Evolutionary conservation across 768 basidiomycete species (phyloP), one percentile per base, ranked within the genome.

Genomic region (Russula earlei): DNA sequence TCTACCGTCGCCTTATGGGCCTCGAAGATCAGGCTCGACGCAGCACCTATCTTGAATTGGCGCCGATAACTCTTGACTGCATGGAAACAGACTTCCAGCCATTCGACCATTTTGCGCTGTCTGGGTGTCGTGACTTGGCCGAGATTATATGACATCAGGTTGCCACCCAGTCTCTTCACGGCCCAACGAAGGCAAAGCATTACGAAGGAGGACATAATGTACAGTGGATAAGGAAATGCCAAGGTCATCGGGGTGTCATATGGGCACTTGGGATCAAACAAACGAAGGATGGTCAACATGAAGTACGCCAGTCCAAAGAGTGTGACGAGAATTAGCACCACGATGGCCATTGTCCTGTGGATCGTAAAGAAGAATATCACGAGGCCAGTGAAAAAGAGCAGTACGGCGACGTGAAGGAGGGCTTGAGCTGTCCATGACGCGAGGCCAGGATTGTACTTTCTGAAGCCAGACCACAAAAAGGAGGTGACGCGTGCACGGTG

Each of bases 341-440:
- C n/a, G n/a, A 52, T 56, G 24, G 54, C 54, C 25, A 59, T 46
- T 12, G 43, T 27, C 15, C 15, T 22, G 33, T 29, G 24, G 29
- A 49, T 42, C 6, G 58, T 41, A n/a, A 33, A 25, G 6, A 61
- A 36, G 53, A 60, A 59, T 4, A 46, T 43, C 17, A 45, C 22
- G 17, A 61, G 34, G 29, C 60, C 60, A 5, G 24, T 40, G 33
- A 59, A 49, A 45, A 61, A 61, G 8, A 59, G 34, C 38, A 59
- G 56, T 10, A 59, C 25, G 10, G 58, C 33, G 27, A 55, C 29
- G 31, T 59, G 58, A 9, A 59, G 55, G 37, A 59, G 55, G 5
- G 49, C 22, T 34, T 49, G 58, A 4, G 45, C 51, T 19, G n/a
- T 10, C 27, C 52, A 55, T 19, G 56, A 40, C 7, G 50, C 49